phyloP scores from a whole-genome alignment of 345 rosid species.

The Citrus sinensis region DVS_A1.0 CM039169.1:1410501-1411000 shows the following conservation, averaged over 20 bases:
- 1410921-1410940: neutral
- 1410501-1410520: neutral
- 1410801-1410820: neutral
- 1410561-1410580: neutral
- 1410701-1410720: neutral
- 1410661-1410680: neutral
- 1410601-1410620: neutral
- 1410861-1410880: slow-evolving; percentile 73
- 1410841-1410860: slow-evolving; percentile 7
- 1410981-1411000: neutral
- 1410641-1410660: neutral
- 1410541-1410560: neutral
- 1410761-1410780: neutral
- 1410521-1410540: neutral
- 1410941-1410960: neutral
- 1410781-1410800: neutral
- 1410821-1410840: neutral
- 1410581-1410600: neutral
- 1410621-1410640: neutral
- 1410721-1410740: neutral
- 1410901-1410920: neutral
- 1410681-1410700: too few relatives aligned
- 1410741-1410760: neutral
- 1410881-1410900: slow-evolving; percentile 35
- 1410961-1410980: neutral